Conservation (phyloP, 2,329 filamentous ascomycete genomes). For the Chrysoporthe austroafricana region DNA sequence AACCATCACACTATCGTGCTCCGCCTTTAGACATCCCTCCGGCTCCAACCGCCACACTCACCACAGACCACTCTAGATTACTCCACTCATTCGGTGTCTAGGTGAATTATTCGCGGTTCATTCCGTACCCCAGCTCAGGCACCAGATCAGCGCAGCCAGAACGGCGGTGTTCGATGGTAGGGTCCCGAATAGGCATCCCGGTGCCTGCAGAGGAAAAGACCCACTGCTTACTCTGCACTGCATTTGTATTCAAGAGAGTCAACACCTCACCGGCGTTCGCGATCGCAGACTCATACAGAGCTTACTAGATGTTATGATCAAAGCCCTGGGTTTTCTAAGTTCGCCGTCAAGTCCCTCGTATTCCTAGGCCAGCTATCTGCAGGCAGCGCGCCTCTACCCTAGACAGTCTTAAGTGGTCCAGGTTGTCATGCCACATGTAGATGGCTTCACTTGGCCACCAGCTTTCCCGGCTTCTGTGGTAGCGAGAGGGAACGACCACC, state of each 20-base stretch:
- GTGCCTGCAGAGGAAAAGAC: neutral
- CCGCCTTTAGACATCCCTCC: slow-evolving; percentile 7
- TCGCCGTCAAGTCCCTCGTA: neutral
- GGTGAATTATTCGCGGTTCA: neutral
- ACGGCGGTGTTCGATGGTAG: neutral
- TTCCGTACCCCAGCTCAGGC: neutral
- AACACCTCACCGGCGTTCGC: neutral
- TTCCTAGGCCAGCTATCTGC: neutral
- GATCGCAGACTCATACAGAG: neutral
- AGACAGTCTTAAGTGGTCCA: neutral
- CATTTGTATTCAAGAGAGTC: slow-evolving; percentile 7
- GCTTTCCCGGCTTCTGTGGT: neutral
- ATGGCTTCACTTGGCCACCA: slow-evolving; percentile 5
- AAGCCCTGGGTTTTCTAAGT: neutral
- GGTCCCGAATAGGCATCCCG: neutral
- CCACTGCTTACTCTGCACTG: neutral
- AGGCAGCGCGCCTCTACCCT: neutral
- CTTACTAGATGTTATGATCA: neutral
- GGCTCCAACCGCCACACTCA: neutral
- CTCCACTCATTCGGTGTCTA: neutral
- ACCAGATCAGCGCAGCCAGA: neutral
- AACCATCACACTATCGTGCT: neutral
- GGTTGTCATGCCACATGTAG: neutral
- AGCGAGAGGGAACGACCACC: too few species aligned
- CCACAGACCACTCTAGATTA: neutral